Evolutionary conservation across 176 grass and related monocot genomes (phyloP), one percentile per base, ranked within the genome.

Genomic region (Hordeum marinum): DNA sequence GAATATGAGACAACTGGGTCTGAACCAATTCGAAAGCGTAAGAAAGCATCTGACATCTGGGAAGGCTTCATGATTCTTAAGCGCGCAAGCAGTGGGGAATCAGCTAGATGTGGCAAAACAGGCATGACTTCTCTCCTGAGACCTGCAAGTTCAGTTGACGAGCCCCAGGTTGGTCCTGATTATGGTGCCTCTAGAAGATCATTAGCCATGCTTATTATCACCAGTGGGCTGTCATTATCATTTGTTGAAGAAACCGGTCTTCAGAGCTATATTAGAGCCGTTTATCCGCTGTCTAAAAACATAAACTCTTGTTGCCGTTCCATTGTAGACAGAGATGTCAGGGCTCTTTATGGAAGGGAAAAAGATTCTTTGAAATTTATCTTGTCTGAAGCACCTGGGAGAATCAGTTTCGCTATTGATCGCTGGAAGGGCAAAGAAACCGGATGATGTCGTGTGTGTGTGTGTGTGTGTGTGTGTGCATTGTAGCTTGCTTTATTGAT

Each of bases 401-500:
- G 55, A 12, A 63, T 80, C 67, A 80, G 57, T 80, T 86, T 80
- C 8, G 14, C 68, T 39, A 6, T 74, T 86, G 41, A 86, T 36
- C 17, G 63, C 21, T 80, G 57, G 77, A 64, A 36, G 41, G 71
- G 20, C 72, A 73, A 80, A 54, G 66, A 79, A 41, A 72, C 37
- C 36, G 11, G 65, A 60, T 20, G 7, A 12, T 11, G 74, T 27
- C 63, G 74, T 7, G n/a, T n/a, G n/a, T n/a, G n/a, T n/a, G n/a
- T n/a, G n/a, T n/a, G n/a, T n/a, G n/a, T 73, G 40, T 48, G 29
- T 86, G 74, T 63, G 35, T 86, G 27, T 80, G 67, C 61, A 46
- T 86, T 2, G 36, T 57, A 5, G 66, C 84, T 29, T 80, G 57
- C 57, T 80, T 86, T 86, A 77, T 86, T 80, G 68, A 86, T 74